Percentiles rank a stretch among this genome's conserved stretches.
phyloP scores from a whole-genome alignment of 768 basidiomycete genomes.

The Termitomyces eurrhizus region DNA sequence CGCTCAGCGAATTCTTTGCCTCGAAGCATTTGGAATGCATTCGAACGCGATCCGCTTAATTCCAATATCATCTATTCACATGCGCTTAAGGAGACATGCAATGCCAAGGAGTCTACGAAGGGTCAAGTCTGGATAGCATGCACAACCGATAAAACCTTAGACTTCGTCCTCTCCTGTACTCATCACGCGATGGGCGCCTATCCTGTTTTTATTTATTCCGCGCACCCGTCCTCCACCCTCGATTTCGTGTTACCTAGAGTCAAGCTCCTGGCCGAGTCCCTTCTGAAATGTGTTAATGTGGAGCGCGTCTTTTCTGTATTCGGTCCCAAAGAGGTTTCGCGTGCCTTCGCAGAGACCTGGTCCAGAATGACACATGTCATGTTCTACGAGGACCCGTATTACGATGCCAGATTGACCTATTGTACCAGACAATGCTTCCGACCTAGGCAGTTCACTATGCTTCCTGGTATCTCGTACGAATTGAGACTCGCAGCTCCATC shows the following conservation, averaged over 20 bases:
- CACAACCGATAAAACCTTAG: constrained; percentile 20
- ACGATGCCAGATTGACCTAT: constrained; percentile 11
- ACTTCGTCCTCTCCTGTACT: constrained; percentile 11
- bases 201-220: constrained; percentile 12
- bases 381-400: constrained; percentile 5
- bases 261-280: not conserved
- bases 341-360: constrained; percentile 6
- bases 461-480: constrained; percentile 9
- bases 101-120: not conserved
- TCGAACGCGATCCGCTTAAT: constrained; percentile 23
- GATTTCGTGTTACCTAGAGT: constrained; percentile 4
- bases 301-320: constrained; percentile 13
- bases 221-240: not conserved
- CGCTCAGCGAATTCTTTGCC: constrained; percentile 28
- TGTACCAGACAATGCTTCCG: constrained; percentile 6
- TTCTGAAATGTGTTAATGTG: not conserved
- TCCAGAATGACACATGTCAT: not conserved
- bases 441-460: constrained; percentile 3
- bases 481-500: constrained; percentile 4
- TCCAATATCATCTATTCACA: constrained; percentile 23
- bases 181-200: constrained; percentile 8
- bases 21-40: constrained; percentile 22
- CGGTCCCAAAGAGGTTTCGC: constrained; percentile 3
- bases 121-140: constrained; percentile 31
- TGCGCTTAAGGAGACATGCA: constrained; percentile 10